phyloP scores from a whole-genome alignment of 2,329 filamentous ascomycete genomes.

The Neoscytalidium dimidiatum region DNA sequence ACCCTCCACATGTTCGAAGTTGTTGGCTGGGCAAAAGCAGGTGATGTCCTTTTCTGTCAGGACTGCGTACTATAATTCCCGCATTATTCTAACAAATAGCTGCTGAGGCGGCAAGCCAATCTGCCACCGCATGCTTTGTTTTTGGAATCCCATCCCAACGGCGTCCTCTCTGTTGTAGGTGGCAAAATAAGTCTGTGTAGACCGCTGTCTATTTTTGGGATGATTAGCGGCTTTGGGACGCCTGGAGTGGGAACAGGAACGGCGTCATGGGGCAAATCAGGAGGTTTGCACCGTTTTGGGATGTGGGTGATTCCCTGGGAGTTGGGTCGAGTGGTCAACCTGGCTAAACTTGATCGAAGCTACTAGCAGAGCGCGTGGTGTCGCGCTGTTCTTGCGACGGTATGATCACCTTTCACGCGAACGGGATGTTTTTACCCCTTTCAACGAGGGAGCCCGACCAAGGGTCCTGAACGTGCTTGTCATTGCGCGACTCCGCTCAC shows the following conservation, averaged over 20 bases:
- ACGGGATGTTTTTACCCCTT: neutral
- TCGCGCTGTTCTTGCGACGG: neutral
- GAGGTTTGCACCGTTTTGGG: neutral
- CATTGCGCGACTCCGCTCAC: too few relatives aligned
- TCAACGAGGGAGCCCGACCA: neutral
- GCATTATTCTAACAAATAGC: slow-evolving; percentile 5
- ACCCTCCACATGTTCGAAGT: neutral
- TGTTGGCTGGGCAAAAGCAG: slow-evolving; percentile 4
- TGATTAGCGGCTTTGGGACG: neutral
- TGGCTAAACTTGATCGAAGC: neutral
- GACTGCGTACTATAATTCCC: slow-evolving; percentile 2
- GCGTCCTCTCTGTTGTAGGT: neutral
- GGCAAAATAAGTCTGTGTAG: neutral
- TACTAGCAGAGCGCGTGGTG: neutral
- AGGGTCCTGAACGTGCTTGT: too few relatives aligned
- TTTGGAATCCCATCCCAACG: slow-evolving; percentile 7
- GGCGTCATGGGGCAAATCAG: slow-evolving; percentile 9
- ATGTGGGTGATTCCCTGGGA: neutral
- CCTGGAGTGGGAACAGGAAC: neutral
- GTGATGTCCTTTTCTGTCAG: neutral
- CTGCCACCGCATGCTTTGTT: slow-evolving; percentile 10
- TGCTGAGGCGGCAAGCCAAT: slow-evolving; percentile 1
- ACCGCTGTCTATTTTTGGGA: slow-evolving; percentile 5
- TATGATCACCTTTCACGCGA: neutral
- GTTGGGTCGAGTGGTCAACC: neutral